A percentile compares a stretch with the other conserved stretches of the same genome.
phyloP scores from a whole-genome alignment of 1,284 basidiomycete species.

The Papiliotrema flavescens region DNA sequence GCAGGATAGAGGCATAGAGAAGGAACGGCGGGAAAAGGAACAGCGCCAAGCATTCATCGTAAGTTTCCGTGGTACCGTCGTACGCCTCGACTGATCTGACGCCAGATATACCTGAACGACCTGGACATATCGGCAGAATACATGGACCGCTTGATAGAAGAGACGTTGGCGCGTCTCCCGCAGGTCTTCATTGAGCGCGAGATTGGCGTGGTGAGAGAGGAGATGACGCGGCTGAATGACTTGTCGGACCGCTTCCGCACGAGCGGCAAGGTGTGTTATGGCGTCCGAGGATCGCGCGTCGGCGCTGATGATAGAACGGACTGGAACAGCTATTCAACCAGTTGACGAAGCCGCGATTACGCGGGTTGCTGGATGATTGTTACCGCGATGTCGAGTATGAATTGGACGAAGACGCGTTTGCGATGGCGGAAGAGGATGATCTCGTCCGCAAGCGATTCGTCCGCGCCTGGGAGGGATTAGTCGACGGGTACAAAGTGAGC shows the following conservation, averaged over 20 bases:
- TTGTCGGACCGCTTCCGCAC: constrained; percentile 64
- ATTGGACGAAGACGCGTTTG: constrained; percentile 82
- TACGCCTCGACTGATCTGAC: neutral
- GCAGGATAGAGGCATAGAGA: constrained; percentile 43
- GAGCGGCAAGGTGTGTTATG: constrained; percentile 59
- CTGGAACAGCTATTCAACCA: constrained; percentile 94
- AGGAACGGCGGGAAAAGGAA: constrained; percentile 73
- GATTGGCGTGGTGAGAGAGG: constrained; percentile 40
- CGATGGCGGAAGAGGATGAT: constrained; percentile 78
- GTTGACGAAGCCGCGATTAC: constrained; percentile 76
- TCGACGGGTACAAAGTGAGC: constrained; percentile 77
- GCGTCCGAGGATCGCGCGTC: neutral
- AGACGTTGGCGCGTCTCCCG: constrained; percentile 59
- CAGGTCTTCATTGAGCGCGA: constrained; percentile 70
- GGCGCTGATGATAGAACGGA: constrained; percentile 58
- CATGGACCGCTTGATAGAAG: constrained; percentile 72
- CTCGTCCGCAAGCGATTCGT: constrained; percentile 81
- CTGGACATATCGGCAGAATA: constrained; percentile 82
- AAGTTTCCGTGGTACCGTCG: constrained; percentile 42
- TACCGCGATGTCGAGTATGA: constrained; percentile 86
- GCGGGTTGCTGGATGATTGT: constrained; percentile 76
- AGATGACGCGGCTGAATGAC: constrained; percentile 33
- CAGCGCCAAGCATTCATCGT: constrained; percentile 75
- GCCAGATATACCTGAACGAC: constrained; percentile 79
- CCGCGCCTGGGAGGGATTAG: constrained; percentile 72